Evolutionary conservation across 176 grass and related monocot species (phyloP).

Genomic region (Sorghum bicolor): Sorghum_bicolor_NCBIv3 NC_012870.2:78538501-78539000

Average conservation of each 20-base stretch:
- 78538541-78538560: constrained; percentile 97
- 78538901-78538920: constrained; percentile 66
- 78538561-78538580: constrained; percentile 62
- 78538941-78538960: constrained; percentile 77
- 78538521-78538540: constrained; percentile 97
- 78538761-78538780: constrained; percentile 52
- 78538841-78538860: constrained; percentile 90
- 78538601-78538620: constrained; percentile 55
- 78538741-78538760: constrained; percentile 52
- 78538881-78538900: constrained; percentile 84
- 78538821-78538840: constrained; percentile 79
- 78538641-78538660: neutral
- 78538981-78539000: constrained; percentile 82
- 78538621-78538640: constrained; percentile 73
- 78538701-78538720: neutral
- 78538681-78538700: no score
- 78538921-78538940: constrained; percentile 87
- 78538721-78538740: constrained; percentile 56
- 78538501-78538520: constrained; percentile 92
- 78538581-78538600: constrained; percentile 59
- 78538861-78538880: constrained; percentile 69
- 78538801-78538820: constrained; percentile 94
- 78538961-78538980: constrained; percentile 84
- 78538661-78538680: neutral
- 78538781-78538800: constrained; percentile 67